Percentiles rank a stretch among this genome's conserved stretches.
These are phyloP conservation scores for Penicillium waksmanii DNA, from an alignment of 495 filamentous ascomycete species.

Conservation along the genomic window DNA sequence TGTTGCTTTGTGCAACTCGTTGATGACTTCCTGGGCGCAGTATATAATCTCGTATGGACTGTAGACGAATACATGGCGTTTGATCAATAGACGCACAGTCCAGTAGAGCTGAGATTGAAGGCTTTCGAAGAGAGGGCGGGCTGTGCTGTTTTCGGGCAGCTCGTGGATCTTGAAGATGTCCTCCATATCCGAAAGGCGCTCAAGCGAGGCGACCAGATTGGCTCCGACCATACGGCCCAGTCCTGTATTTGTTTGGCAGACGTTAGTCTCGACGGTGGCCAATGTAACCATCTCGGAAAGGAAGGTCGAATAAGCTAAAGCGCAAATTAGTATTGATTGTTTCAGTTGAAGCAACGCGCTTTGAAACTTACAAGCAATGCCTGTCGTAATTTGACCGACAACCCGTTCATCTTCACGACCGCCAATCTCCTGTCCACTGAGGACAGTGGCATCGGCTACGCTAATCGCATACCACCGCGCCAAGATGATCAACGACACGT, in stretches of 20 bases:
- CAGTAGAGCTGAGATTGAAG: constrained; percentile 74
- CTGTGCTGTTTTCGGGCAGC: constrained; percentile 30
- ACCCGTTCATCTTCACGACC: constrained; percentile 65
- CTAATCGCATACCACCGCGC: constrained; percentile 77
- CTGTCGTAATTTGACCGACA: constrained; percentile 65
- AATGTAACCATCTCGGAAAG: constrained; percentile 45
- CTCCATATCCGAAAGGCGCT: constrained; percentile 44
- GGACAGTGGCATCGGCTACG: constrained; percentile 64
- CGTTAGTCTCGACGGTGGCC: constrained; percentile 39
- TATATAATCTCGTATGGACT: constrained; percentile 64
- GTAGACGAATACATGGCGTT: constrained; percentile 58
- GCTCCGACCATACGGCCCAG: constrained; percentile 44
- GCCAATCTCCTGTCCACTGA: constrained; percentile 51
- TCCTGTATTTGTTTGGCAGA: constrained; percentile 47
- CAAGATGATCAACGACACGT: constrained; percentile 74
- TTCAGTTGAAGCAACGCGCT: background rate
- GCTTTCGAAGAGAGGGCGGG: constrained; percentile 42
- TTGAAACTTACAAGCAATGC: constrained; percentile 68
- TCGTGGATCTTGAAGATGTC: constrained; percentile 42
- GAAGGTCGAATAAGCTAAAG: constrained; percentile 52
- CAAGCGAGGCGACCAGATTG: constrained; percentile 43
- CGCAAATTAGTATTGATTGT: constrained; percentile 43
- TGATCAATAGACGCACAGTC: constrained; percentile 68
- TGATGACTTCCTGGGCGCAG: constrained; percentile 61
- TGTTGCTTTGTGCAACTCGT: constrained; percentile 58